phyloP scores from a whole-genome alignment of 768 basidiomycete genomes.

The Crepidotus variabilis region DNA sequence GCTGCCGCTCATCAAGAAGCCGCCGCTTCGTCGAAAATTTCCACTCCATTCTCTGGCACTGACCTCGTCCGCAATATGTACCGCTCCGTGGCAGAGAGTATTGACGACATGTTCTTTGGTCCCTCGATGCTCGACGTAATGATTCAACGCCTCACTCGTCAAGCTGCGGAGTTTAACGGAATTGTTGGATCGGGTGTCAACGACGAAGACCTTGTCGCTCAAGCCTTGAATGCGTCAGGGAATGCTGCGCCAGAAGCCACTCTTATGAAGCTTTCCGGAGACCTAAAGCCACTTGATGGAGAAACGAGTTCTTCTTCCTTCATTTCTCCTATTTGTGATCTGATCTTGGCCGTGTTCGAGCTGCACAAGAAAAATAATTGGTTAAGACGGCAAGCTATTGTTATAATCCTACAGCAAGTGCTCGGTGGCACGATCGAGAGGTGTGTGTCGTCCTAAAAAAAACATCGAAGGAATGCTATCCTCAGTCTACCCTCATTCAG shows the following conservation, averaged over 20 bases:
- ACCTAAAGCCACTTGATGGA: conserved; percentile 77
- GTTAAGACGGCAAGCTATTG: conserved; percentile 92
- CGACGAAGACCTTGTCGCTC: conserved; percentile 82
- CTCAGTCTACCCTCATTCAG: conserved; percentile 33
- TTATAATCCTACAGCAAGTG: conserved; percentile 94
- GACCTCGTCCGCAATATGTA: conserved; percentile 86
- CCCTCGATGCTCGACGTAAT: conserved; percentile 95
- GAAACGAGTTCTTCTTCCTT: conserved; percentile 89
- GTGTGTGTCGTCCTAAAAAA: conserved; percentile 42
- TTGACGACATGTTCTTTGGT: conserved; percentile 97
- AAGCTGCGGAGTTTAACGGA: conserved; percentile 87
- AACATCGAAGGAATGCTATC: neutral
- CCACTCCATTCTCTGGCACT: conserved; percentile 57
- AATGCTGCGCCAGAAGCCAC: conserved; percentile 65
- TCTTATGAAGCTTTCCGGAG: conserved; percentile 68
- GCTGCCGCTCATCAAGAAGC: conserved; percentile 49
- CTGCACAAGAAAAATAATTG: conserved; percentile 96
- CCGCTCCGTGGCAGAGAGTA: conserved; percentile 87
- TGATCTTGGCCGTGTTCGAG: conserved; percentile 91
- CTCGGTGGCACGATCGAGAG: conserved; percentile 94
- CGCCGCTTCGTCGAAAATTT: conserved; percentile 31
- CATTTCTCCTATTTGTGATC: conserved; percentile 90
- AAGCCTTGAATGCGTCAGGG: conserved; percentile 70
- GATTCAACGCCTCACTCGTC: conserved; percentile 84
- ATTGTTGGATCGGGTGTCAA: conserved; percentile 74